A percentile compares a stretch with the other conserved stretches of the same genome.
Conservation (phyloP, 108 stramenopile species). For the Parmales sp. region DNA sequence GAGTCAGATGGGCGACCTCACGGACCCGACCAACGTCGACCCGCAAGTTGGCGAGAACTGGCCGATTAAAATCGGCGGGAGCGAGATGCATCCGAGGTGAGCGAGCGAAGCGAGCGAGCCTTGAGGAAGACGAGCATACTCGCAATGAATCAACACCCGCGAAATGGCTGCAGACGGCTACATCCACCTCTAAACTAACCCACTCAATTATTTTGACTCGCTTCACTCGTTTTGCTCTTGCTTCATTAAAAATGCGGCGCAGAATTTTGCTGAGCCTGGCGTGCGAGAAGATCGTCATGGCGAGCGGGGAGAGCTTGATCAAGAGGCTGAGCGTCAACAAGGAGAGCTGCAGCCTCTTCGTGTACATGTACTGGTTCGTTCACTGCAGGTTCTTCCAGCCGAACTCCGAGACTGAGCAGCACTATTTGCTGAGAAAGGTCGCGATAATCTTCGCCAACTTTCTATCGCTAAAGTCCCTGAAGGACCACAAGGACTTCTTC, state of each 20-base stretch:
- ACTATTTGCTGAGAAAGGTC: constrained; percentile 21
- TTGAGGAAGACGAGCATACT: no score
- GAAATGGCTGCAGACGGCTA: no score
- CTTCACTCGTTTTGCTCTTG: no score
- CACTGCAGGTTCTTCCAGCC: constrained; percentile 40
- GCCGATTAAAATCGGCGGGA: background rate
- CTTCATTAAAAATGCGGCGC: no score
- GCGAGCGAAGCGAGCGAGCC: no score
- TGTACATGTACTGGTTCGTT: constrained; percentile 31
- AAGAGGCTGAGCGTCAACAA: constrained; percentile 21
- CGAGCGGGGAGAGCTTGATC: constrained; percentile 19
- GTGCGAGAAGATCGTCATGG: constrained; percentile 5
- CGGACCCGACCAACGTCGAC: background rate
- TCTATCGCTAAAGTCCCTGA: background rate
- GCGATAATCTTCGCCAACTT: constrained; percentile 19
- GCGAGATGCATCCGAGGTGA: constrained; percentile 8
- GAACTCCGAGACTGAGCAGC: constrained; percentile 25
- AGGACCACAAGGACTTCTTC: constrained; percentile 33
- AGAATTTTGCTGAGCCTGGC: background rate
- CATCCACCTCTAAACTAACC: no score
- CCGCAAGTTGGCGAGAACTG: background rate
- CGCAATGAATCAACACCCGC: no score
- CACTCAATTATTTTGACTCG: no score
- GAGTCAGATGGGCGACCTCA: background rate
- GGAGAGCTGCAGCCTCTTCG: constrained; percentile 21